These are phyloP conservation scores for Neurospora terricola DNA, from an alignment of 495 filamentous ascomycete species.

Conservation along the genomic window DNA sequence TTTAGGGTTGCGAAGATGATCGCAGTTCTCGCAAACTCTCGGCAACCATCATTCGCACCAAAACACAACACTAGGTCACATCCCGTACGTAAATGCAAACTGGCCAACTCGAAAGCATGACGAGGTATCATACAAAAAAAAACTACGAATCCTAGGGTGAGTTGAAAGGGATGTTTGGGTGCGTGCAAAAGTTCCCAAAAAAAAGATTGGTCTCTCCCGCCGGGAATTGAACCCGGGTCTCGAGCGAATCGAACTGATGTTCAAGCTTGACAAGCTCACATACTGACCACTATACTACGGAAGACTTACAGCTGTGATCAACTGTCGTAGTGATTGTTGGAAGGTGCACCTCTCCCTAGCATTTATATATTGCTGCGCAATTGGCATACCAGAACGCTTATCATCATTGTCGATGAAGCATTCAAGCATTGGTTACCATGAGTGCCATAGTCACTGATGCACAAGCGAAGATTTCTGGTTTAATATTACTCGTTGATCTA, in stretches of 20 bases:
- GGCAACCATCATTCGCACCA: neutral
- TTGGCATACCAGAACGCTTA: neutral
- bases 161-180: neutral
- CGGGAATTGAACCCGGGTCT: neutral
- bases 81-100: neutral
- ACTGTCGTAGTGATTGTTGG: neutral
- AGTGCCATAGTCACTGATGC: neutral
- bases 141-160: neutral
- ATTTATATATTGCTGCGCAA: neutral
- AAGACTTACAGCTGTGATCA: neutral
- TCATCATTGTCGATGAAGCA: neutral
- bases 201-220: neutral
- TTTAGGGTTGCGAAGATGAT: neutral
- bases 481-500: neutral
- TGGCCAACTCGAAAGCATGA: neutral
- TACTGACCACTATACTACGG: slow-evolving; percentile 1
- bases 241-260: neutral
- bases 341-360: accelerated
- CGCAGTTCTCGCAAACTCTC: neutral
- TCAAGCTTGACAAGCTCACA: neutral
- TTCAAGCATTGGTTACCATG: neutral
- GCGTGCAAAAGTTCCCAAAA: neutral
- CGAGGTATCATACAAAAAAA: neutral
- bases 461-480: neutral
- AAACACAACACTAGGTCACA: neutral